Base-by-base conservation (phyloP, 2,329 filamentous ascomycete genomes). In the Lasiodiplodia sp. region DNA sequence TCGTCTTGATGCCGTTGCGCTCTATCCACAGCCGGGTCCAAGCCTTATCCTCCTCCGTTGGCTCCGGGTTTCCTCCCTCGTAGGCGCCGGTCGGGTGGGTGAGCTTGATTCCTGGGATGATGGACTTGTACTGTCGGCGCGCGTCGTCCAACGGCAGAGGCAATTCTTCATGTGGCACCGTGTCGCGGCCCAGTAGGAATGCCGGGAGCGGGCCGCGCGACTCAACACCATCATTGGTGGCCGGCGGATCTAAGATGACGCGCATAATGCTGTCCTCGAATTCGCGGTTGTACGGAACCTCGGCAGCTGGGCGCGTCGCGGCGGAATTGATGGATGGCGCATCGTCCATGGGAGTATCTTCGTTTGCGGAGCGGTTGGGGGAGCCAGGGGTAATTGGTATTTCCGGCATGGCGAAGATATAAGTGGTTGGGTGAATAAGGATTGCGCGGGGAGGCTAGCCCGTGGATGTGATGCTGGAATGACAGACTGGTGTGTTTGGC, bases 31-130 rank as follows among this genome's bases (percentile, higher is more conserved):
- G 73, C 52, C 79, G 74, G 2, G 80, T 78, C 71, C 82, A 84
- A 14, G 73, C 74, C 16, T 68, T 53, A 1, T 78, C 56, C 16
- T 67, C 55, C 18, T 69, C 68, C 1, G 72, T 76, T 68, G 77
- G 73, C 67, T 78, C 73, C 0, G 82, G 78, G 0, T 81, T 82
- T 1, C 83, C 83, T n/a, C 83, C 83, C 55, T 83, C 82, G 34
- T 83, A 75, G 55, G 82, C 83, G n/a, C 83, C 83, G 11, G 80
- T 78, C 2, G 77, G 76, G 70, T 85, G 83, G 0, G 83, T 85
- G 66, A 85, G 78, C 40, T 76, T 75, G 14, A 85, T 69, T 37
- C 82, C 82, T 0, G 82, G 79, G n/a, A 85, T 75, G 8, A 79
- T 76, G 31, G 78, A 80, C 47, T 79, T 72, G 73, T 81, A 80